A percentile compares a stretch with the other conserved stretches of the same genome.
phyloP scores from a whole-genome alignment of 495 filamentous ascomycete species.

The Annulohypoxylon stygium region DNA sequence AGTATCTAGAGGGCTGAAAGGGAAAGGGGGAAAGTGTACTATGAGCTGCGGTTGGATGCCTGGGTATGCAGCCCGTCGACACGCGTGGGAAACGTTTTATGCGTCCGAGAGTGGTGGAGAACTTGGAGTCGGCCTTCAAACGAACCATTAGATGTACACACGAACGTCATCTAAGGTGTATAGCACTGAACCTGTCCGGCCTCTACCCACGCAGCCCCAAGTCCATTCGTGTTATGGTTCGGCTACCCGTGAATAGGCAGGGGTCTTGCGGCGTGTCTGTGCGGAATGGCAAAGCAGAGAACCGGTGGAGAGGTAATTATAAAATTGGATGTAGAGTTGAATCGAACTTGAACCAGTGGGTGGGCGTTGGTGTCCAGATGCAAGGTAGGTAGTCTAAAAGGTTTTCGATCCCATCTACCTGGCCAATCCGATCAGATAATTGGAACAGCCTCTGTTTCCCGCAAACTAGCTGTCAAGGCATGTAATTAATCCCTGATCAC shows the following conservation, averaged over 20 bases:
- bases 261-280: constrained; percentile 42
- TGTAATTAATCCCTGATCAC: constrained; percentile 32
- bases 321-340: constrained; percentile 23
- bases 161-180: constrained; percentile 32
- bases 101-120: constrained; percentile 36
- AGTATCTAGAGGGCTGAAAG: constrained; percentile 31
- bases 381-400: constrained; percentile 19
- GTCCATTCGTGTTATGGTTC: constrained; percentile 35
- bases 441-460: constrained; percentile 28
- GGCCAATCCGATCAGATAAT: constrained; percentile 40
- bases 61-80: constrained; percentile 26
- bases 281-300: constrained; percentile 38
- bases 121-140: constrained; percentile 34
- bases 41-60: constrained; percentile 37
- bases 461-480: constrained; percentile 35
- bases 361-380: constrained; percentile 24
- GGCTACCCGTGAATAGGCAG: constrained; percentile 36
- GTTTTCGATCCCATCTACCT: constrained; percentile 23
- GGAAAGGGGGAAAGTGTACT: constrained; percentile 36
- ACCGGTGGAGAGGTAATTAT: constrained; percentile 32
- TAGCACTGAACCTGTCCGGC: constrained; percentile 3
- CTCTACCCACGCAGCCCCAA: constrained; percentile 32
- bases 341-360: constrained; percentile 21
- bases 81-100: constrained; percentile 36
- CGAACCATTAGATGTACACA: constrained; percentile 35